A percentile compares a stretch with the other conserved stretches of the same genome.
Conservation (phyloP, 2,329 filamentous ascomycete genomes). For the Ophiostoma pallidulum region DNA sequence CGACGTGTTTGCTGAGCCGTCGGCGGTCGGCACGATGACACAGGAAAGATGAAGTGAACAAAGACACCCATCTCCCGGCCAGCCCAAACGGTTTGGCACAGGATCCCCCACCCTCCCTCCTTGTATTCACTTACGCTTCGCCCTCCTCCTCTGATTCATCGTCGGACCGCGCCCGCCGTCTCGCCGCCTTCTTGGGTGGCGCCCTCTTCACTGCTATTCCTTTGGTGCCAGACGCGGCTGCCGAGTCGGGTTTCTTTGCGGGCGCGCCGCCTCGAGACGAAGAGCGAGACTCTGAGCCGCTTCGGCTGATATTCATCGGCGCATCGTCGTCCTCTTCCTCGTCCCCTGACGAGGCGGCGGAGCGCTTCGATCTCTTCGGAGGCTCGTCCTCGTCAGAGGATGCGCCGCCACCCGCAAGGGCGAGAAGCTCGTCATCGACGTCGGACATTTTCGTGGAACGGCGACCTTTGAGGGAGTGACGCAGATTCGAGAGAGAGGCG, state of each 20-base stretch:
- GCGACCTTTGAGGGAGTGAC: too few relatives aligned
- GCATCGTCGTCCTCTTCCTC: conserved; percentile 49
- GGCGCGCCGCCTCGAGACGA: conserved; percentile 36
- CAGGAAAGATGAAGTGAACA: too few relatives aligned
- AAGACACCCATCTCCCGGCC: too few relatives aligned
- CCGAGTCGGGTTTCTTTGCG: conserved; percentile 24
- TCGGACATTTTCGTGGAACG: conserved; percentile 83
- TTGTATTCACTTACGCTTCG: conserved; percentile 58
- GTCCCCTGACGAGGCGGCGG: conserved; percentile 61
- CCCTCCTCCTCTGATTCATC: conserved; percentile 64
- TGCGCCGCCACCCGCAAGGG: conserved; percentile 72
- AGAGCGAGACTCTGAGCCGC: conserved; percentile 39
- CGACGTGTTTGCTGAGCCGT: too few relatives aligned
- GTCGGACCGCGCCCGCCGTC: conserved; percentile 38
- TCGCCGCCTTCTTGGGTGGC: conserved; percentile 38
- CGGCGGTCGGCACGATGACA: too few relatives aligned
- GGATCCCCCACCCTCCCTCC: too few relatives aligned
- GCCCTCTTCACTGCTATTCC: conserved; percentile 25
- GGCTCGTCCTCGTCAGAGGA: conserved; percentile 51
- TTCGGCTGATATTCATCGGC: conserved; percentile 44
- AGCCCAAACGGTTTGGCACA: too few relatives aligned
- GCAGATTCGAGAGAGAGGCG: too few relatives aligned
- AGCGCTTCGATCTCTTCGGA: conserved; percentile 12
- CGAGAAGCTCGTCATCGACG: conserved; percentile 87
- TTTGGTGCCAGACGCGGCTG: conserved; percentile 30